A percentile compares a stretch with the other conserved stretches of the same genome.
Conservation (phyloP, 495 filamentous ascomycete genomes). For the Penicillium diatomitis region DNA sequence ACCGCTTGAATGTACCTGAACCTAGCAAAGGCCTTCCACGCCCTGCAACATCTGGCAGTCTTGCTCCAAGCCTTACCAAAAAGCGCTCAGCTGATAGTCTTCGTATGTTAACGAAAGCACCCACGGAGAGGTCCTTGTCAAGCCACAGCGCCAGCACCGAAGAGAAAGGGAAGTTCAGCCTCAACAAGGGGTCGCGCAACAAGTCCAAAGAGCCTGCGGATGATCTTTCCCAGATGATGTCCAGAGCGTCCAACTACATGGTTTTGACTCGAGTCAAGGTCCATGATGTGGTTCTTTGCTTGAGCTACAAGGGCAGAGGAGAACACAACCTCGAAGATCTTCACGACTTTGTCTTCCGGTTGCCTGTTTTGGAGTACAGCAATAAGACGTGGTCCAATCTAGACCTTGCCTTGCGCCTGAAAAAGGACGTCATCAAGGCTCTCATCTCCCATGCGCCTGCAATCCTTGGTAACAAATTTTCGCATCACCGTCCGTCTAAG, state of each 20-base stretch:
- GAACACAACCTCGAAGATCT: constrained; percentile 93
- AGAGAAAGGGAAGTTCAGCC: constrained; percentile 48
- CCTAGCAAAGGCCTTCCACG: constrained; percentile 14
- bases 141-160: constrained; percentile 42
- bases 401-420: constrained; percentile 82
- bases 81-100: constrained; percentile 64
- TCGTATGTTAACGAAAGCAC: constrained; percentile 38
- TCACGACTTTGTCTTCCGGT: constrained; percentile 92
- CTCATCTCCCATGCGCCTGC: constrained; percentile 92
- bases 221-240: constrained; percentile 97
- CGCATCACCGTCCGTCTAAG: constrained; percentile 70
- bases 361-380: constrained; percentile 88
- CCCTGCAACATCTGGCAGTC: constrained; percentile 23
- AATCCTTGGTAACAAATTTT: constrained; percentile 95
- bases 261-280: constrained; percentile 92
- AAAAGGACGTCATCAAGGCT: constrained; percentile 88
- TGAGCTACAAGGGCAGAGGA: constrained; percentile 94
- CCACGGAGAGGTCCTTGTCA: constrained; percentile 37
- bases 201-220: constrained; percentile 59
- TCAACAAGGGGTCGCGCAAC: constrained; percentile 39
- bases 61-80: constrained; percentile 36
- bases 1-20: constrained; percentile 30
- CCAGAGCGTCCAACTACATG: constrained; percentile 92
- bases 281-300: constrained; percentile 84
- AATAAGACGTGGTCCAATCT: constrained; percentile 99